Percentiles rank a stretch among this genome's conserved stretches.
phyloP scores from a whole-genome alignment of 1,284 basidiomycete genomes.

The Afroboletus lepidellus region DNA sequence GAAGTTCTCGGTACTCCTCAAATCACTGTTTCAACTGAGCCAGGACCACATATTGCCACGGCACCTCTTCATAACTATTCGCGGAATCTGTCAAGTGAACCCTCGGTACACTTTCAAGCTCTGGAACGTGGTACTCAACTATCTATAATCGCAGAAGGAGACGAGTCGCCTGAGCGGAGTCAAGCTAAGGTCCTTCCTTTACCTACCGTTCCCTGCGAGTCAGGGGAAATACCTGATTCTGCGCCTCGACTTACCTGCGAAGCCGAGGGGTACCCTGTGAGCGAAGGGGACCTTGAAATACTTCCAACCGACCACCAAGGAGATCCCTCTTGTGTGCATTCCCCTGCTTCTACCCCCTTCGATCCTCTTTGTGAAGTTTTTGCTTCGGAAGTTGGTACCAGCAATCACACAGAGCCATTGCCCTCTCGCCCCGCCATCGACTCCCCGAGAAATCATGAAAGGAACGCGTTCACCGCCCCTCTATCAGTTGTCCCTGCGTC shows the following conservation, averaged over 20 bases:
- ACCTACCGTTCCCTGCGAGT: conserved; percentile 2
- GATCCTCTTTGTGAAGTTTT: conserved; percentile 30
- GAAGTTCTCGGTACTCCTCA: conserved; percentile 9
- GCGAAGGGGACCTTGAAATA: neutral
- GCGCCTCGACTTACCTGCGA: neutral
- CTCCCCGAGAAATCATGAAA: conserved; percentile 15
- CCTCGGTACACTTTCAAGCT: conserved; percentile 1
- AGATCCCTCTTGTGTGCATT: neutral
- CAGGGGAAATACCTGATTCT: neutral
- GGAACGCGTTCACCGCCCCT: conserved; percentile 29
- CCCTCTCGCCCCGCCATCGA: conserved; percentile 11
- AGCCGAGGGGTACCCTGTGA: neutral
- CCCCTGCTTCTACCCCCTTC: no score
- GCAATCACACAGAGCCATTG: conserved; percentile 22
- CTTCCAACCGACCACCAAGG: neutral
- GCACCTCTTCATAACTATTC: conserved; percentile 3
- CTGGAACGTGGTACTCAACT: conserved; percentile 40
- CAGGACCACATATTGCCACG: neutral
- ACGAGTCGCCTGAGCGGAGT: conserved; percentile 52
- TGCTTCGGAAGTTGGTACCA: conserved; percentile 2
- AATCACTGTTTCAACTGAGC: conserved; percentile 8
- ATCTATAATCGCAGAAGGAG: conserved; percentile 71
- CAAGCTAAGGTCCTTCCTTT: conserved; percentile 22
- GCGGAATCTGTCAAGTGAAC: conserved; percentile 7
- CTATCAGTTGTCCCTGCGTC: conserved; percentile 30